A percentile compares a stretch with the other conserved stretches of the same genome.
Conservation (phyloP, 257 asterid genomes). For the Solanum ossicruentum region DNA sequence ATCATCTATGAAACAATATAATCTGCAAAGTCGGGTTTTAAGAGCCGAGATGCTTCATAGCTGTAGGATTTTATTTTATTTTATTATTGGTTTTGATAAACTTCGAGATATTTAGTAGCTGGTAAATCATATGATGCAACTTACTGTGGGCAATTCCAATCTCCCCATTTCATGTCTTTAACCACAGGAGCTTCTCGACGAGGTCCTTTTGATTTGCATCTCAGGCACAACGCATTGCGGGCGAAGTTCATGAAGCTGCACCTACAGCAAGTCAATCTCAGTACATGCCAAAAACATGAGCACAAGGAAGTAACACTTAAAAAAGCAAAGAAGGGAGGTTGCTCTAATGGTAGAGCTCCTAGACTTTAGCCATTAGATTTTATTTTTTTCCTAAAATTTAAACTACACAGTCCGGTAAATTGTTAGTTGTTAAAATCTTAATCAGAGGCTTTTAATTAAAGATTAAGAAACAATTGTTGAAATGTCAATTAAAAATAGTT, state of each 20-base stretch:
- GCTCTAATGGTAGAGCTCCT: background rate
- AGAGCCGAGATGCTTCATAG: background rate
- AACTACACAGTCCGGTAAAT: no score
- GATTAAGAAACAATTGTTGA: no score
- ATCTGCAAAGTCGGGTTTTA: background rate
- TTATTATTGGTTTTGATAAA: background rate
- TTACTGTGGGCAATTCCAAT: constrained; percentile 77
- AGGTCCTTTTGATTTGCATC: constrained; percentile 49
- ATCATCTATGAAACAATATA: background rate
- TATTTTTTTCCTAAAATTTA: no score
- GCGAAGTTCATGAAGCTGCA: constrained; percentile 79
- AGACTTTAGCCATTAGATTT: background rate
- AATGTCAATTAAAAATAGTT: no score
- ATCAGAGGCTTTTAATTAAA: no score
- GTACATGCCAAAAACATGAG: background rate
- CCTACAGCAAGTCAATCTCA: constrained; percentile 32
- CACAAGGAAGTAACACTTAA: background rate
- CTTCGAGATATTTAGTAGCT: background rate
- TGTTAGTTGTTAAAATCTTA: no score
- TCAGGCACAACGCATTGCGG: constrained; percentile 45
- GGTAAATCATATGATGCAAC: constrained; percentile 1
- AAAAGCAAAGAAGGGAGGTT: background rate
- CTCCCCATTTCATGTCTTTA: constrained; percentile 54
- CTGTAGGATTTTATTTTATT: background rate
- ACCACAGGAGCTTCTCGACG: constrained; percentile 2